Conservation (phyloP, 2,329 filamentous ascomycete species). For the Calonectria hawksworthii region DNA sequence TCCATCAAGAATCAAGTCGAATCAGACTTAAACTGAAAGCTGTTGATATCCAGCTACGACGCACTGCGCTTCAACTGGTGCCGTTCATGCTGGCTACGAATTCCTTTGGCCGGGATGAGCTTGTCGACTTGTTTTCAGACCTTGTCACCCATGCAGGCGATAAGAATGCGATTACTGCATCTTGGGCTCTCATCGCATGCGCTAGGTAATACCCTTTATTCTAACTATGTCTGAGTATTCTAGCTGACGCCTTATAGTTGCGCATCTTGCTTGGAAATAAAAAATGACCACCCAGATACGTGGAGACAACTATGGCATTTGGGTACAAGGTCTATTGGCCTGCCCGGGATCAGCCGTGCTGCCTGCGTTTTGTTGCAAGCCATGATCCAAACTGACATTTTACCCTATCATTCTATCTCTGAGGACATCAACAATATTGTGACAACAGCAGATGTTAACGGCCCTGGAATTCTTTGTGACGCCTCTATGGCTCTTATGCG, state of each 20-base stretch:
- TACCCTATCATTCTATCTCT: slow-evolving; percentile 76
- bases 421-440: slow-evolving; percentile 81
- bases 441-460: slow-evolving; percentile 83
- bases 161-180: slow-evolving; percentile 75
- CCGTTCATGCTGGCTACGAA: slow-evolving; percentile 68
- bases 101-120: slow-evolving; percentile 63
- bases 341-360: slow-evolving; percentile 79
- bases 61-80: slow-evolving; percentile 69
- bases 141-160: slow-evolving; percentile 74
- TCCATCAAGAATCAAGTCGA: slow-evolving; percentile 58
- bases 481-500: slow-evolving; percentile 82
- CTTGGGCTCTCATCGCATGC: slow-evolving; percentile 89
- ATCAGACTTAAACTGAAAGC: slow-evolving; percentile 64
- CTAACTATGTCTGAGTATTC: slow-evolving; percentile 19
- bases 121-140: slow-evolving; percentile 69
- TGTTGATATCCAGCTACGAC: slow-evolving; percentile 57
- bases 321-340: slow-evolving; percentile 77
- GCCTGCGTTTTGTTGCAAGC: slow-evolving; percentile 81
- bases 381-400: slow-evolving; percentile 75
- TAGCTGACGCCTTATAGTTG: slow-evolving; percentile 50
- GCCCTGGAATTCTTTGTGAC: slow-evolving; percentile 84
- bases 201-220: slow-evolving; percentile 69
- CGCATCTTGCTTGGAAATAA: slow-evolving; percentile 38
- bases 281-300: slow-evolving; percentile 55
- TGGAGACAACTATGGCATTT: slow-evolving; percentile 87